These are phyloP conservation scores for Cladorrhinum samala DNA, from an alignment of 495 filamentous ascomycete genomes.

Conservation along the genomic window DNA sequence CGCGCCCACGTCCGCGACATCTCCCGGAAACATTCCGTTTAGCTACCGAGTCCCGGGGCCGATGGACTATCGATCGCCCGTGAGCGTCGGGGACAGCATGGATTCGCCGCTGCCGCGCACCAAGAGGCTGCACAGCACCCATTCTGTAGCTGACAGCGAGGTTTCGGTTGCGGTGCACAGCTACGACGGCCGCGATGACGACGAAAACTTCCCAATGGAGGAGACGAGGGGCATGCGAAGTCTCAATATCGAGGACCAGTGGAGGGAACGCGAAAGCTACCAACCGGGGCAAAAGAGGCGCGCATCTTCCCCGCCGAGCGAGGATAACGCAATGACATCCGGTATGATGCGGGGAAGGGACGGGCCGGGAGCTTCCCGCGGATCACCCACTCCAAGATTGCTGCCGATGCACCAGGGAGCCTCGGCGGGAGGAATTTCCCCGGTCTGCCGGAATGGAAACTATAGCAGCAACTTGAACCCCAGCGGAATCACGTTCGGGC, in stretches of 20 bases:
- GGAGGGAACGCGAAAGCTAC: constrained; percentile 33
- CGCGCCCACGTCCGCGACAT: constrained; percentile 39
- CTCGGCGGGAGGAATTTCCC: constrained; percentile 69
- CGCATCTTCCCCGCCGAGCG: constrained; percentile 73
- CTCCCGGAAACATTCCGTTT: constrained; percentile 45
- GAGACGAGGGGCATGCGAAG: constrained; percentile 53
- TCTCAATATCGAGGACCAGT: constrained; percentile 50
- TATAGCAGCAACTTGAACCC: constrained; percentile 64
- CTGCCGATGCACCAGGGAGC: constrained; percentile 49
- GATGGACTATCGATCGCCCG: constrained; percentile 44
- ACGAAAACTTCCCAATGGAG: constrained; percentile 62
- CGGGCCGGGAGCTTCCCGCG: constrained; percentile 43
- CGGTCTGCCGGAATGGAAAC: constrained; percentile 65
- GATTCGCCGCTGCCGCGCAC: constrained; percentile 55
- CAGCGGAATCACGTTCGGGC: constrained; percentile 69
- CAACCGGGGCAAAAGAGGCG: constrained; percentile 64
- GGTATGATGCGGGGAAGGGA: constrained; percentile 65
- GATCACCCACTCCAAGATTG: constrained; percentile 53
- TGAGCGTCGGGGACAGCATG: constrained; percentile 31
- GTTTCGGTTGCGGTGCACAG: constrained; percentile 33
- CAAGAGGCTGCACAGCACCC: constrained; percentile 45
- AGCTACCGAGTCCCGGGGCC: constrained; percentile 37
- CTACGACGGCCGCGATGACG: constrained; percentile 52
- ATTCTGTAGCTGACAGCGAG: constrained; percentile 1
- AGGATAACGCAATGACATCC: constrained; percentile 58